Base-by-base conservation (phyloP, 345 rosid species). In the Eucalyptus lansdowneana region DNA sequence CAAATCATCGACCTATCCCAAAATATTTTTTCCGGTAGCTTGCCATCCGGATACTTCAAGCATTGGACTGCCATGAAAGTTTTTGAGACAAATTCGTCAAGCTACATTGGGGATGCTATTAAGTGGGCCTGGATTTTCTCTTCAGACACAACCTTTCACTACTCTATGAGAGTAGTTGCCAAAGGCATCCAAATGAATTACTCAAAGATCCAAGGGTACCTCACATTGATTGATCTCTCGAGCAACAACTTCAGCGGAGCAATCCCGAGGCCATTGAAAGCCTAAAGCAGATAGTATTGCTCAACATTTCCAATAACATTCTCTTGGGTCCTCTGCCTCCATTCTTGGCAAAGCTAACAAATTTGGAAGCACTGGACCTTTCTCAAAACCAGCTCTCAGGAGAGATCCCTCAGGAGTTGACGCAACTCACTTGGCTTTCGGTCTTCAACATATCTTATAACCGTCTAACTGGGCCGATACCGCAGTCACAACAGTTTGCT, bases 381-480 rank as follows among this genome's bases (percentile, higher is more conserved):
- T 58, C 62, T 58, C 62, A 10, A 58, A 58, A 58, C 29, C 62
- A 58, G 3, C 88, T 17, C 58, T 14, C 50, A 34, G 50, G 37
- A 54, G 58, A 54, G 25, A 54, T 54, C 24, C 58, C 58, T 17
- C 58, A 54, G 58, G 24, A 8, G 11, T 54, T 54, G 58, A 54
- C 2, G 10, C 58, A 21, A 8, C 58, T 54, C 5, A 54, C 0
- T 54, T 54, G 11, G 0, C 25, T 54, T 54, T 0, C 24, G 11
- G 58, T 54, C 58, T 54, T 54, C 11, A 21, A 54, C 5, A 2
- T 54, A 54, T 54, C 58, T 21, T 54, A 54, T 54, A 54, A 54
- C 10, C 0, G 0, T 54, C 25, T 54, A 2, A 8, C 1, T 0
- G 25, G 58, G 58, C 25, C 24, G 0, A 54, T 54, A 54, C 10